Percentiles rank a stretch among this genome's conserved stretches.
phyloP scores from a whole-genome alignment of 495 filamentous ascomycete species.

The Niebla homalea region DNA sequence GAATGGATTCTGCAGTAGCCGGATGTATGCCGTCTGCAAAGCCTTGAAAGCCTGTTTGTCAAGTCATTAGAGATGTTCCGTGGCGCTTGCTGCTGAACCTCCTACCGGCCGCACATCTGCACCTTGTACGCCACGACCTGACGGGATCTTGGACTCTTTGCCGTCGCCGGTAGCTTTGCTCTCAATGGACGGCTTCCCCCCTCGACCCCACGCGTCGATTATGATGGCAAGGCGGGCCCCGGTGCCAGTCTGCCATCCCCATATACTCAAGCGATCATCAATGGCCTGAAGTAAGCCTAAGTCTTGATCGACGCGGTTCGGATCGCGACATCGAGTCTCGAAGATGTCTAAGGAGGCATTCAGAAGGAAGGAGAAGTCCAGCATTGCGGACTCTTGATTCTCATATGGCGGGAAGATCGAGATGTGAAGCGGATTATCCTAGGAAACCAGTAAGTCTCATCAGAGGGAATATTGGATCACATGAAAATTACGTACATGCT shows the following conservation, averaged over 20 bases:
- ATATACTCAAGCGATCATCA: conserved; percentile 80
- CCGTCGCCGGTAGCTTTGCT: conserved; percentile 15
- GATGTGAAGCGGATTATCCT: conserved; percentile 96
- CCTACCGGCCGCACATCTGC: conserved; percentile 57
- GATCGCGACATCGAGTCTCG: conserved; percentile 53
- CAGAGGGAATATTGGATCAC: background rate
- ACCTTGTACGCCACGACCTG: conserved; percentile 49
- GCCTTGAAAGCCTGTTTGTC: conserved; percentile 63
- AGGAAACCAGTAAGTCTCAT: background rate
- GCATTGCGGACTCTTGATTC: conserved; percentile 27
- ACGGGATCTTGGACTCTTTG: conserved; percentile 24
- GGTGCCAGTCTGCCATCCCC: conserved; percentile 96
- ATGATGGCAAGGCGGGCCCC: conserved; percentile 79
- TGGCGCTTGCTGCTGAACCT: background rate
- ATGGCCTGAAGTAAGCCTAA: conserved; percentile 83
- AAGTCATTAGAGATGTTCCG: background rate
- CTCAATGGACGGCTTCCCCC: conserved; percentile 10
- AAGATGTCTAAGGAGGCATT: conserved; percentile 89
- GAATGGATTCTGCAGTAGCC: conserved; percentile 86
- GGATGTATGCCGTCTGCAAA: conserved; percentile 80
- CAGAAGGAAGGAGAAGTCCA: conserved; percentile 85
- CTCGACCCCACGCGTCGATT: conserved; percentile 67
- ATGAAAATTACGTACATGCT: conserved; percentile 45
- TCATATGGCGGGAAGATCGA: conserved; percentile 64
- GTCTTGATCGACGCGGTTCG: conserved; percentile 63